Evolutionary conservation across 805 yeast genomes (phyloP), one percentile per base, ranked within the genome.

Genomic region (Zygotorulaspora danielsina): DNA sequence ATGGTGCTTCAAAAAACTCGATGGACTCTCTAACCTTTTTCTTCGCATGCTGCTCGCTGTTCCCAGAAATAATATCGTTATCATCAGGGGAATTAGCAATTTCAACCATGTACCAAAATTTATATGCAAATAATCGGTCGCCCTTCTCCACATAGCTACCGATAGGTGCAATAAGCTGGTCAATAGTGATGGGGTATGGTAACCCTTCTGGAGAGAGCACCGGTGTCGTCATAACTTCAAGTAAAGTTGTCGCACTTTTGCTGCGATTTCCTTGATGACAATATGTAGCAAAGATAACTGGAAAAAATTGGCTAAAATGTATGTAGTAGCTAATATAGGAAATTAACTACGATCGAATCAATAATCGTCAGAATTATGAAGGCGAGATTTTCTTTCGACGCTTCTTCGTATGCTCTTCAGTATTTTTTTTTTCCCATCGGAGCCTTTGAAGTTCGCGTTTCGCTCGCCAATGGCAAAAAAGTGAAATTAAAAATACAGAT

Each of bases 1-100:
- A 70, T 0, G 97, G 97, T 26, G 81, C 72, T 57, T 90, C 97
- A 57, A 79, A 88, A 2, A 83, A 72, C 1, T 87, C 90, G 9
- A 81, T 77, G 19, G 78, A 67, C 51, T 84, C 89, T 19, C 62
- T 47, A 2, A 82, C 84, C 44, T 66, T 59, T 44, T 66, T 62
- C 39, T 55, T 58, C 8, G 32, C 33, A 17, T 39, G 37, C 6
- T 29, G 35, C 19, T 19, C 44, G 6, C 34, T 48, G 7, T 21
- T 27, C 11, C 40, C 41, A 18, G 41, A 46, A 18, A 39, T 48
- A 12, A 36, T 39, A 7, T 49, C 51, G 10, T 48, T 45, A 15
- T 46, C 64, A 16, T 51, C 52, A 5, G 54, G 49, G 2, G 49
- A 46, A 12, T 40, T 41, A n/a, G 60, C 56, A 6, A 63, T 56